Evolutionary conservation across 768 basidiomycete genomes (phyloP), one percentile per base, ranked within the genome.

Genomic region (Collybia sp.): DNA sequence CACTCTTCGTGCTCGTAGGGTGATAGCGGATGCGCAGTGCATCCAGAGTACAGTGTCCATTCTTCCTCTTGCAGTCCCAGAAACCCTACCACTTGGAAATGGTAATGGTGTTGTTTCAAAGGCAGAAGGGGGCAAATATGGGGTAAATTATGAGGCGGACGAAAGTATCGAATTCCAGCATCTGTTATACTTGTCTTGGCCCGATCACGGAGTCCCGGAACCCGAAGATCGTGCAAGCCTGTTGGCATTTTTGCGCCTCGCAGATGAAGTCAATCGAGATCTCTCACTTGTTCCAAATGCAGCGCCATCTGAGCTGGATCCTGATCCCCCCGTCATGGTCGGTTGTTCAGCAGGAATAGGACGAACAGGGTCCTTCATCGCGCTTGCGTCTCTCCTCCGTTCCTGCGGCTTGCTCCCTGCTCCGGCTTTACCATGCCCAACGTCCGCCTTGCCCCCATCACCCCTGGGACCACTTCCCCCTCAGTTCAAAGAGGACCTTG

Each of bases 261-360:
- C 83, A 18, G 83, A 88, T 53, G 58, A 55, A 6, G 65, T 71
- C 37, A 90, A 90, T 62, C 75, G 73, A 49, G 72, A 77, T 50
- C 53, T 57, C 17, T 65, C 68, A 35, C 46, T 68, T 11, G 53
- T 56, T 18, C 52, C 63, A 9, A 44, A 53, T 20, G 42, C 52
- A 30, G 59, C 63, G 45, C 54, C 50, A 38, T 20, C 33, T 2
- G 47, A 65, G 15, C 51, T 64, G 25, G 76, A 83, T 53, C 68
- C 76, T 12, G 82, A 85, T 51, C 85, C 86, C n/a, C 89, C 89
- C 0, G 76, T 88, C 51, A 77, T 93, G 55, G 76, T 89, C 25
- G 80, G 87, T 50, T 94, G 92, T 58, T 92, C 89, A 19, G 92
- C 93, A 1, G 92, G 92, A 3, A 74, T 93, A 47, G 92, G 92